These are phyloP conservation scores for Pyrenophora graminea DNA, from an alignment of 2,329 filamentous ascomycete genomes.

Conservation along the genomic window DNA sequence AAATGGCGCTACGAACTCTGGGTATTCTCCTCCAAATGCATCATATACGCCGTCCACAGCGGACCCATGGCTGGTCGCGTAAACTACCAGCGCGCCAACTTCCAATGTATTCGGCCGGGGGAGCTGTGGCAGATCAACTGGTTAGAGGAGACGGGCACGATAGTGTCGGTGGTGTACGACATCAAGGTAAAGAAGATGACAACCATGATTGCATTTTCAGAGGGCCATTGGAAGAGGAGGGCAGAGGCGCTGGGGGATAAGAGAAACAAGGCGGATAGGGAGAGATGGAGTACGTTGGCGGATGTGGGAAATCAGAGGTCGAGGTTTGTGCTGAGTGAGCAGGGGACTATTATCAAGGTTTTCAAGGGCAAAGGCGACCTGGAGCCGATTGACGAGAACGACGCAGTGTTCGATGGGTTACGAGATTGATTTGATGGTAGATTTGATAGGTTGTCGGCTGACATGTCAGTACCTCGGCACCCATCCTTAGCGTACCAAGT, in stretches of 20 bases:
- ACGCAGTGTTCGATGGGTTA: constrained; percentile 19
- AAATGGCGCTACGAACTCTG: constrained; percentile 67
- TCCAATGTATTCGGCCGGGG: constrained; percentile 61
- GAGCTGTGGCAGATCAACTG: constrained; percentile 66
- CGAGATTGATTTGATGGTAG: background rate
- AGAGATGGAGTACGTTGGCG: constrained; percentile 57
- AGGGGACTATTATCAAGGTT: constrained; percentile 56
- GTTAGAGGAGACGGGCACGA: constrained; percentile 64
- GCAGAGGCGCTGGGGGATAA: constrained; percentile 61
- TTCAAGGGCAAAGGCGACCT: constrained; percentile 57
- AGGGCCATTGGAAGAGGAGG: constrained; percentile 60
- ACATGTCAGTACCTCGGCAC: background rate
- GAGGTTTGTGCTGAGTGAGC: constrained; percentile 58
- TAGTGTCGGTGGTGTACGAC: constrained; percentile 61
- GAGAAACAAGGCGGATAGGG: constrained; percentile 56
- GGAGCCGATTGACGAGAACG: constrained; percentile 48
- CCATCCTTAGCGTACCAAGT: too few relatives aligned
- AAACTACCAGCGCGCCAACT: constrained; percentile 60
- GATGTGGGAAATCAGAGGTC: constrained; percentile 57
- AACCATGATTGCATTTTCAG: constrained; percentile 59
- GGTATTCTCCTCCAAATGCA: constrained; percentile 59
- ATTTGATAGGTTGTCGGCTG: background rate
- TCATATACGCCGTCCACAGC: constrained; percentile 64
- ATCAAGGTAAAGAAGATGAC: constrained; percentile 56
- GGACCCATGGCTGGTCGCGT: constrained; percentile 58